Evolutionary conservation across 805 yeast species (phyloP), one percentile per base, ranked within the genome.

Genomic region (Nematodospora valgi): DNA sequence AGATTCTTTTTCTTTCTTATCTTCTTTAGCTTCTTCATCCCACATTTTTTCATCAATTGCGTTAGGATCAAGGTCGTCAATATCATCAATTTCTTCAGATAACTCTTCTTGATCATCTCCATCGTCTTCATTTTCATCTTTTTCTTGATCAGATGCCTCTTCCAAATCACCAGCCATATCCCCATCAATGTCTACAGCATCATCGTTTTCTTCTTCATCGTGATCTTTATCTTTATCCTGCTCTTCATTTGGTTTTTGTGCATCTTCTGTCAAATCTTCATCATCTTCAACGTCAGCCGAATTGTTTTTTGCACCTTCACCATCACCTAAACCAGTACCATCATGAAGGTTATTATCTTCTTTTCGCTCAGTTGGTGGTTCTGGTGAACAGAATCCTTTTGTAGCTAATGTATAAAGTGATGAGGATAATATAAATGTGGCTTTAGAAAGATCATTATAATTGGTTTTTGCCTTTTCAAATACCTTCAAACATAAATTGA

Each of bases 21-120:
- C 76, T 11, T 81, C 87, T 38, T 79, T 73, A 9, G 82, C 85
- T 54, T 91, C 88, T 51, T 89, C 97, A 51, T 91, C 93, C 96
- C 98, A 91, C 96, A 87, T 87, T 62, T 87, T 91, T 46, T 91
- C 97, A 56, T 91, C 98, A 32, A 91, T 78, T 3, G 96, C 95
- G 59, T 88, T 86, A 2, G 96, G 96, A 68, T 89, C 98, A 44
- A 83, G 68, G 38, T 87, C 95, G 55, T 86, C 95, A 21, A 91
- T 62, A 50, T 89, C 86, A 45, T 91, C 97, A 27, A 88, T 72
- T 52, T 88, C 91, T 45, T 89, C 96, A 52, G 89, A 96, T 37
- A 86, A 51, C 2, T 86, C 94, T 30, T 84, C 82, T 5, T 81
- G 62, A 5, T 57, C 63, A 3, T 57, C 70, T 3, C 58, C 62